phyloP scores from a whole-genome alignment of 495 filamentous ascomycete genomes.

The Penicillium subrubescens region DNA sequence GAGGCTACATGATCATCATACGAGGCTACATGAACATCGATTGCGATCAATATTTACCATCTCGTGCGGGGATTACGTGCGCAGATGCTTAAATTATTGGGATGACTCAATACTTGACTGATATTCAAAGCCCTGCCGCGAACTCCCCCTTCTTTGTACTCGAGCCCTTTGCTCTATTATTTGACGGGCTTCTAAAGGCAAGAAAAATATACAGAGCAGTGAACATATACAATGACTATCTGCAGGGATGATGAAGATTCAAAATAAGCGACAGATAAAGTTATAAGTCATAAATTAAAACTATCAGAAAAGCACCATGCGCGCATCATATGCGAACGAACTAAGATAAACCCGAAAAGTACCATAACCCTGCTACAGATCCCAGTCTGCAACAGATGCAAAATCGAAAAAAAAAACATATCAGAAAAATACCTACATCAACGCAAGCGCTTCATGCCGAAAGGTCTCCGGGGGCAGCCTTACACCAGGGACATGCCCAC shows the following conservation, averaged over 20 bases:
- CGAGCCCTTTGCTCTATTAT: too few relatives aligned
- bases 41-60: too few relatives aligned
- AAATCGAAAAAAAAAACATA: background rate
- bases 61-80: too few relatives aligned
- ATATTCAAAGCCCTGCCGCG: too few relatives aligned
- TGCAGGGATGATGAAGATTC: background rate
- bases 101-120: too few relatives aligned
- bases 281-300: background rate
- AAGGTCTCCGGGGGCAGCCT: background rate
- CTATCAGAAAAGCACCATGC: constrained; percentile 4
- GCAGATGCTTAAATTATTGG: too few relatives aligned
- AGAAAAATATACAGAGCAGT: background rate
- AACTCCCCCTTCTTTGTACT: too few relatives aligned
- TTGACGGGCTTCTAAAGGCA: too few relatives aligned
- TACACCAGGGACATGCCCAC: background rate
- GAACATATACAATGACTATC: background rate
- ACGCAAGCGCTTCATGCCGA: background rate
- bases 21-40: too few relatives aligned
- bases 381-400: background rate
- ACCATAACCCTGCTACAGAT: background rate
- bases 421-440: background rate
- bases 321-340: constrained; percentile 8
- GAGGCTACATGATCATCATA: too few relatives aligned
- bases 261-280: background rate
- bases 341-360: background rate